Evolutionary conservation across 202 grass and related monocot species (phyloP), one percentile per base, ranked within the genome.

Genomic region (Schoenoplectus tabernaemontani): DNA sequence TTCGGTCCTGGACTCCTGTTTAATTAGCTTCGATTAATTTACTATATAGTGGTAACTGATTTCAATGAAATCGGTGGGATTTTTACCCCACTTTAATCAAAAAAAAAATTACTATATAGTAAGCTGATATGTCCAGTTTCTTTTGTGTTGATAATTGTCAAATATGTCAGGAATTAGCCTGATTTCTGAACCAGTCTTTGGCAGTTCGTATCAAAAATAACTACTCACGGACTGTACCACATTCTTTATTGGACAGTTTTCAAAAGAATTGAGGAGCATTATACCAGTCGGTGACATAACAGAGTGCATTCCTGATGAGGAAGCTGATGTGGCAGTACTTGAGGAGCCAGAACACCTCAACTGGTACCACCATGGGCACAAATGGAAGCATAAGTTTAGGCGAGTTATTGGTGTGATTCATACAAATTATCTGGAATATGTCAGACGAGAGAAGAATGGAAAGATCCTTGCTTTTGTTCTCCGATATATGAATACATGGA

Each of bases 371-470:
- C 91, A 95, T 85, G 95, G 95, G 2, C 24, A 86, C 24, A 90
- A 80, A 82, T 98, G 91, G 95, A 98, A 98, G 85, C 85, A 53
- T 36, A 98, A 98, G 82, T 98, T 98, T 65, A 75, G 64, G 1
- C 80, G 78, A 86, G 95, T 98, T 51, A 90, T 98, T 84, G 95
- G 95, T 81, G 64, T 98, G 22, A 77, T 98, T 47, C 95, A 98
- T 59, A 98, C 95, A 64, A 98, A 98, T 75, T 98, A 98, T 89
- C 69, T 98, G 30, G 96, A 91, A 79, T 98, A 98, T 88, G 96
- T 98, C 47, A 92, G 76, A 80, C 86, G 96, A 76, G 96, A 98
- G 85, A 98, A 95, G 76, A 95, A 98, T 83, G 96, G 91, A 72
- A 83, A 78, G 57, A 57, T 88, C 2, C 74, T 92, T 47, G 90